Base-by-base conservation (phyloP, 2,329 filamentous ascomycete species). In the Epicoccum nigrum region DNA sequence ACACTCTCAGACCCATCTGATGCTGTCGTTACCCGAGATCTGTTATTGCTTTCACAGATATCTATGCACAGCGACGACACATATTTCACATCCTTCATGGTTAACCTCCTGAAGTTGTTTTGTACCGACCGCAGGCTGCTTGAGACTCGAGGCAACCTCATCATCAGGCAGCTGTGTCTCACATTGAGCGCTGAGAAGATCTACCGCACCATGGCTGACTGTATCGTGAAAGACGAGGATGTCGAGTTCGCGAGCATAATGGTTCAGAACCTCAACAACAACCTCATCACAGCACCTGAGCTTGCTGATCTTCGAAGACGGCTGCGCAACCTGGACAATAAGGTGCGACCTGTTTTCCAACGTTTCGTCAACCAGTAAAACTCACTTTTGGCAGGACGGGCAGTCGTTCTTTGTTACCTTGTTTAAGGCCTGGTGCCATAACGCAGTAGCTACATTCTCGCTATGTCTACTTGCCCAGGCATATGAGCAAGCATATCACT, bases 201-300 rank as follows among this genome's bases (percentile, higher is more conserved):
- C 51, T 99, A 97, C 68, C 86, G 94, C 25, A 97, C 92, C 2
- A 81, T 99, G 58, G 95, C 94, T 20, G 94, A 99, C 64, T 97
- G 94, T 62, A 89, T 99, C 8, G 94, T 97, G 73, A 96, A 92
- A 68, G 94, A 99, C 72, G 94, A 97, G 75, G 94, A 99, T 70
- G 86, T 99, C 33, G 95, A 99, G 71, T 99, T 99, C 74, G 93
- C 94, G 13, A 97, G 93, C 70, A 97, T 99, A 64, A 99, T 99
- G 94, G 92, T 99, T 23, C 94, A 99, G 72, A 97, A 97, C 66
- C 81, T 99, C 44, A 99, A 99, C 77, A 99, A 99, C 74, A 99
- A 99, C 65, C 86, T 99, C 46, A 97, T 99, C 60, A 99, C 95
- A 1, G 94, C 95, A 0, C 94, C 95, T 1, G 92, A 99, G 73